These are phyloP conservation scores for Penicillium cosmopolitanum DNA, from an alignment of 495 filamentous ascomycete species.

Conservation along the genomic window DNA sequence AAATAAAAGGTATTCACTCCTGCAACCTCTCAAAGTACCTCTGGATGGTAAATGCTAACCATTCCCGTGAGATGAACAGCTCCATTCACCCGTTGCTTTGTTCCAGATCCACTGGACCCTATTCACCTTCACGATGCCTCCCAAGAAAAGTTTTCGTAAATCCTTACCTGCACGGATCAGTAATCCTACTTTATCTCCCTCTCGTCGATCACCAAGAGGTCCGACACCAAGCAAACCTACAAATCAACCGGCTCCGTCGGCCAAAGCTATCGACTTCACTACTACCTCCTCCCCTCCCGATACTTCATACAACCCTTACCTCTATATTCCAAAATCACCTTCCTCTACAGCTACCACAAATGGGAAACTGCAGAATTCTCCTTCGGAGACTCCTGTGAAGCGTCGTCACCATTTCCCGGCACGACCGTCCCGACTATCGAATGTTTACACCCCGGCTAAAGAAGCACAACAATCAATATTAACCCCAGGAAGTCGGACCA, in stretches of 20 bases:
- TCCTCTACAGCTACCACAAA: not conserved
- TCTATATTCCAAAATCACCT: conserved; percentile 19
- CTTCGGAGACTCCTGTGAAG: conserved; percentile 19
- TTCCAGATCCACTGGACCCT: conserved; percentile 6
- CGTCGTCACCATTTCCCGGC: conserved; percentile 25
- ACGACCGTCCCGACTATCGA: conserved; percentile 30
- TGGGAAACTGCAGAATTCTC: not conserved
- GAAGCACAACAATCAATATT: conserved; percentile 20
- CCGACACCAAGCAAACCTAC: conserved; percentile 10
- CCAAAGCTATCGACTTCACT: conserved; percentile 17
- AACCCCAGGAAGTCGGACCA: conserved; percentile 20
- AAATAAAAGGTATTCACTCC: too few species aligned
- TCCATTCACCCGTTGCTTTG: not conserved
- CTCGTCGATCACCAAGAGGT: conserved; percentile 27
- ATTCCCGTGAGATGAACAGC: not conserved
- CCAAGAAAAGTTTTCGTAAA: conserved; percentile 29
- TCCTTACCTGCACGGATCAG: conserved; percentile 24
- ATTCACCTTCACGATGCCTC: conserved; percentile 24
- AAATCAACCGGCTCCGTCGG: conserved; percentile 5
- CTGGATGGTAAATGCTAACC: too few species aligned
- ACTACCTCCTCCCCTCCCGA: conserved; percentile 14
- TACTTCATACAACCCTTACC: conserved; percentile 18
- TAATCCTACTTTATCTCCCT: conserved; percentile 22
- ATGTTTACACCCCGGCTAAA: conserved; percentile 27
- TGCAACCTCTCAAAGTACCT: too few species aligned